phyloP scores from a whole-genome alignment of 2,329 filamentous ascomycete species.

The Amphichorda felina region DNA sequence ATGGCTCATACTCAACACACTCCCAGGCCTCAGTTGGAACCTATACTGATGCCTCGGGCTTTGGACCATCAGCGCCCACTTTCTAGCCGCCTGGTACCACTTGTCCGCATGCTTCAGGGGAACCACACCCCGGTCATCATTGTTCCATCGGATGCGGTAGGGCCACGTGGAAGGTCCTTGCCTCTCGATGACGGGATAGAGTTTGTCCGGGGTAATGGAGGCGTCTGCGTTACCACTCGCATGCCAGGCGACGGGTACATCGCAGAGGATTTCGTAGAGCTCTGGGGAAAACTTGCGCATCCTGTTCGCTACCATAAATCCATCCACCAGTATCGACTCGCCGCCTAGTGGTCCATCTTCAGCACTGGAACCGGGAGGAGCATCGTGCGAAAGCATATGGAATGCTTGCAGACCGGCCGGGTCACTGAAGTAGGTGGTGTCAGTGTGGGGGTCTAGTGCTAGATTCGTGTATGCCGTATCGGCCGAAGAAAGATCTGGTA shows the following conservation, averaged over 20 bases:
- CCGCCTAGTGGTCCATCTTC: conserved; percentile 44
- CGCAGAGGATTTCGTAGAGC: conserved; percentile 46
- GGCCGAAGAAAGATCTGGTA: conserved; percentile 74
- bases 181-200: conserved; percentile 60
- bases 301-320: conserved; percentile 58
- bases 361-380: conserved; percentile 17
- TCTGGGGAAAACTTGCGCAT: conserved; percentile 40
- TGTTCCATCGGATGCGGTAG: conserved; percentile 79
- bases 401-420: conserved; percentile 87
- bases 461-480: conserved; percentile 89
- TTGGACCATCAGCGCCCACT: conserved; percentile 60
- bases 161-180: conserved; percentile 11
- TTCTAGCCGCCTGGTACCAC: conserved; percentile 75
- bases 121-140: conserved; percentile 69
- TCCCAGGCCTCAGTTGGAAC: conserved; percentile 72
- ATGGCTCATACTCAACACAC: conserved; percentile 55
- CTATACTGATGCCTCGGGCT: conserved; percentile 58
- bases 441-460: conserved; percentile 74
- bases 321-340: conserved; percentile 73
- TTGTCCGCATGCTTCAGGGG: conserved; percentile 38
- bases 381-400: conserved; percentile 67
- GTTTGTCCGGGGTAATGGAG: conserved; percentile 59
- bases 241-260: conserved; percentile 57
- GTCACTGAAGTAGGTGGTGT: conserved; percentile 93
- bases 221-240: conserved; percentile 84